Evolutionary conservation across 2,329 filamentous ascomycete species (phyloP), one percentile per base, ranked within the genome.

Genomic region (Neocatenulostroma microsporum): DNA sequence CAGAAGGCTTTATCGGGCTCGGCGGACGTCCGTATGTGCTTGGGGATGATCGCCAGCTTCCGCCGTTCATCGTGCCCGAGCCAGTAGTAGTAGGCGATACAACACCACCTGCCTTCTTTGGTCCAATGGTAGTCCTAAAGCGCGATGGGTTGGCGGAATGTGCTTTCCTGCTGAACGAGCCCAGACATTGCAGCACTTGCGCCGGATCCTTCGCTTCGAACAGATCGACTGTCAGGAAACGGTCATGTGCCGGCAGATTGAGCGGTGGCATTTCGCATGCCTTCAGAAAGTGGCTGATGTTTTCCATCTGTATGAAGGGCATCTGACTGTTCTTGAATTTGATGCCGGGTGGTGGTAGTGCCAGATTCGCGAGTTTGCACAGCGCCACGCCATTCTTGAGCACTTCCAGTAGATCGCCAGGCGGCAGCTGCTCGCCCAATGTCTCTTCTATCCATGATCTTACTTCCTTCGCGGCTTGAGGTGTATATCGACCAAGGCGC

Each of bases 241-340:
- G 80, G 63, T 98, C 91, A 67, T 98, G 91, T 30, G 88, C 80
- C 40, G 85, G 87, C 41, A 98, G 78, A 62, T 80, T 88, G 35
- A 98, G 69, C 1, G 91, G 91, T 18, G 84, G 77, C 34, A 76
- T 69, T 62, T 94, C 84, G 68, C 88, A 94, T 42, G 86, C 87
- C 55, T 77, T 79, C 36, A 98, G 77, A 64, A 95, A 98, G 57
- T 94, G 85, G 4, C 88, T 93, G 56, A 98, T 95, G 60, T 98
- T 98, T 62, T 98, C 91, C 88, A 96, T 96, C 63, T 98, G 91
- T 26, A 96, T 89, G 59, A 98, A 98, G 0, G 91, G 91, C 89
- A 96, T 96, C 26, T 78, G 67, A 1, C 88, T 94, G 57, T 82
- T 73, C 66, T 96, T 96, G 74, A 83, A 96, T 61, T 82, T 86